Evolutionary conservation across 768 basidiomycete species (phyloP), one percentile per base, ranked within the genome.

Genomic region (Mycena rosella): DNA sequence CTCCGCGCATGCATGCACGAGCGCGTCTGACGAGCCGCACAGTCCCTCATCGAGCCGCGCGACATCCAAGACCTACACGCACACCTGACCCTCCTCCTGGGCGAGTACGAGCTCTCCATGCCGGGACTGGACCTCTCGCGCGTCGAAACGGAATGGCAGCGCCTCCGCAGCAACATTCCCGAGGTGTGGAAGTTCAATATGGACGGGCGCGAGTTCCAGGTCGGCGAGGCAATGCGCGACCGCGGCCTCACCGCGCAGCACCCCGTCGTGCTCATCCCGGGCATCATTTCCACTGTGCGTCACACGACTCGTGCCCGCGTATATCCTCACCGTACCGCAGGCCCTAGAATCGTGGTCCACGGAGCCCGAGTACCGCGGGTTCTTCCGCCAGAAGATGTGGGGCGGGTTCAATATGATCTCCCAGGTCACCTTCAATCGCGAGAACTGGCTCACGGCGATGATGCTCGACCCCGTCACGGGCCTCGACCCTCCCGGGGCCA

Each of bases 261-360:
- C 76, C 96, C 96, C 0, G 87, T 96, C 15, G 85, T 97, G 3
- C 81, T 98, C n/a, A 86, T 96, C 27, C 96, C 96, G 6, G 96
- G 96, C 2, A 91, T 97, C 56, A 89, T 96, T 40, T 96, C 94
- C 1, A 96, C 96, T 1, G 93, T 92, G 67, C 59, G 88, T 77
- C 26, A 26, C 8, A 5, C 24, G 14, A 51, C 17, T 2, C 15
- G 29, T 20, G 18, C 14, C 7, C 26, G 27, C 15, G 32, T 9
- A 52, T 30, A 3, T 3, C 4, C 22, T 10, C 17, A 26, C 45
- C 6, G 22, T 47, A 1, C 22, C 34, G 26, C 67, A 94, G 88
- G 91, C 93, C 6, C 81, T 98, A 65, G 96, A 98, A 75, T 96
- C 94, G 9, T 99, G 98, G 97, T 92, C 94, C 6, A 97, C 97